A percentile compares a stretch with the other conserved stretches of the same genome.
Conservation (phyloP, 2,329 filamentous ascomycete species). For the Xylaria sp. region DNA sequence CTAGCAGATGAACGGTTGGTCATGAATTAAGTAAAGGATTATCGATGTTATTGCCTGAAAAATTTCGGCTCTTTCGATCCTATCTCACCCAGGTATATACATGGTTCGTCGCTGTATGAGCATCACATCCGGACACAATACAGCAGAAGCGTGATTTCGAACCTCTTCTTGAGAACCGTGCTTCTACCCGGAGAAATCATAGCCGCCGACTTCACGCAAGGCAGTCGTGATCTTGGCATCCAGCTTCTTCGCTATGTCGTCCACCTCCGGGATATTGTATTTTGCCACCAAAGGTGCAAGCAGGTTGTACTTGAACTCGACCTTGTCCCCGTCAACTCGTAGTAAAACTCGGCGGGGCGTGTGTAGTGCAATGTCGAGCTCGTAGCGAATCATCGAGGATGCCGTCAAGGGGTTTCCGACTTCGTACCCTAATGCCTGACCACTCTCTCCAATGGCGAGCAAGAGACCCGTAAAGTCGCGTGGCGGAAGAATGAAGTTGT, state of each 20-base stretch:
- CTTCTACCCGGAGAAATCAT: not conserved
- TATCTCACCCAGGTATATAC: not conserved
- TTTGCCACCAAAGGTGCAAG: constrained; percentile 14
- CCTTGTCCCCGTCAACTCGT: constrained; percentile 12
- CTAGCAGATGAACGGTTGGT: not conserved
- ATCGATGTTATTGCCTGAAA: not conserved
- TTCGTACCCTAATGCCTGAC: constrained; percentile 24
- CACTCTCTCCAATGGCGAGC: constrained; percentile 4
- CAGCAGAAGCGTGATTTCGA: not conserved
- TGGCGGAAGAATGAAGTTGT: constrained; percentile 25
- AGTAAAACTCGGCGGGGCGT: constrained; percentile 26
- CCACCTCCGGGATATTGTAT: constrained; percentile 17
- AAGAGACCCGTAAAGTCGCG: constrained; percentile 30
- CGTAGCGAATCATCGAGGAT: constrained; percentile 18
- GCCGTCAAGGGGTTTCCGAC: constrained; percentile 32
- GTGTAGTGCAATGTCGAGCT: constrained; percentile 19
- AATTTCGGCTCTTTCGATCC: not conserved
- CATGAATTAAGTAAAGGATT: not conserved
- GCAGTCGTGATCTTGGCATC: constrained; percentile 15
- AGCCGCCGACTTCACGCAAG: constrained; percentile 10
- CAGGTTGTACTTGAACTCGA: constrained; percentile 20
- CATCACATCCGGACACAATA: not conserved
- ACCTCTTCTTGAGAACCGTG: not conserved
- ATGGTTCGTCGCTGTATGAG: not conserved
- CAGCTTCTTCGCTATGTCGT: constrained; percentile 22